Percentiles rank a stretch among this genome's conserved stretches.
phyloP scores from a whole-genome alignment of 2,329 filamentous ascomycete genomes.

The Calycina herbarum region DNA sequence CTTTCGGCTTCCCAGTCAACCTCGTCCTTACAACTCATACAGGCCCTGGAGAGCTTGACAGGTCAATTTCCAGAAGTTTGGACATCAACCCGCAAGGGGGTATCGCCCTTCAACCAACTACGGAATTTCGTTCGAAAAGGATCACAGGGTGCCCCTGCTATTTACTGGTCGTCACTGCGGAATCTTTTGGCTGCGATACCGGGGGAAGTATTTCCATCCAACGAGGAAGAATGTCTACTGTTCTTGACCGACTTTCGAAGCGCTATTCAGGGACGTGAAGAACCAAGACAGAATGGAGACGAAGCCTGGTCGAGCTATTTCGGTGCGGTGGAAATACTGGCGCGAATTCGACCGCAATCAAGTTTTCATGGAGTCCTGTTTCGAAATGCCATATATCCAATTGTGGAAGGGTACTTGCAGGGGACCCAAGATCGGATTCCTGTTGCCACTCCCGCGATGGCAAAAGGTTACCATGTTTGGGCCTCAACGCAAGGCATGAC shows the following conservation, averaged over 20 bases:
- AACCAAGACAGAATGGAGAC: conserved; percentile 66
- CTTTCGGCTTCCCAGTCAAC: conserved; percentile 71
- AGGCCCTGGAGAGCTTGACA: conserved; percentile 67
- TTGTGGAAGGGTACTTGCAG: conserved; percentile 54
- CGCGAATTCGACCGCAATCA: conserved; percentile 46
- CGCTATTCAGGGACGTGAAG: conserved; percentile 73
- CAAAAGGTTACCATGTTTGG: conserved; percentile 49
- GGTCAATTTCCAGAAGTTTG: conserved; percentile 67
- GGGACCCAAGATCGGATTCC: conserved; percentile 9
- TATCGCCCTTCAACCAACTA: conserved; percentile 56
- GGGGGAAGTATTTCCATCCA: conserved; percentile 52
- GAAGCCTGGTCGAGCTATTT: conserved; percentile 78
- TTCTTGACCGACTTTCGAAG: conserved; percentile 67
- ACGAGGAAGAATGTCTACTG: conserved; percentile 54
- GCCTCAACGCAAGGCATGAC: conserved; percentile 44
- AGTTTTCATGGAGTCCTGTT: conserved; percentile 48
- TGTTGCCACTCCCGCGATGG: conserved; percentile 19
- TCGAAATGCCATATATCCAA: conserved; percentile 52
- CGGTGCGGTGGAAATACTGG: conserved; percentile 57
- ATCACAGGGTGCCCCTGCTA: conserved; percentile 71
- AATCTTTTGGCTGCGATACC: conserved; percentile 61
- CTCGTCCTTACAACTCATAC: conserved; percentile 71
- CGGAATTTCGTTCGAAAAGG: conserved; percentile 77
- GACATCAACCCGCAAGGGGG: conserved; percentile 59
- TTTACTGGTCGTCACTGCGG: conserved; percentile 72